Base-by-base conservation (phyloP, 2,329 filamentous ascomycete genomes). In the Zalaria obscura region DNA sequence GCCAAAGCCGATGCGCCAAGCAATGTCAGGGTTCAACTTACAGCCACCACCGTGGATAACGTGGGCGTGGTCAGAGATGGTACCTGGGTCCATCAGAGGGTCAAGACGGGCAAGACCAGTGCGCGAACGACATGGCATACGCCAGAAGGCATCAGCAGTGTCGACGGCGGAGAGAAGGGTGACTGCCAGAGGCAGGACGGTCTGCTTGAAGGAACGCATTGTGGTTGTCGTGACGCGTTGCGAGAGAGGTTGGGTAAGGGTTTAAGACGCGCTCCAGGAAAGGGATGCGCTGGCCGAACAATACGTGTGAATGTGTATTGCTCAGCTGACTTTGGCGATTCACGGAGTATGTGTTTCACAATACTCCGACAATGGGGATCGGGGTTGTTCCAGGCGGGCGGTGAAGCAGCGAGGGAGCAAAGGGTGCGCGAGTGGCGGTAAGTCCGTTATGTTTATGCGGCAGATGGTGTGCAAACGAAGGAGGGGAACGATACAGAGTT, bases 51-150 rank as follows among this genome's bases (percentile, higher is more conserved):
- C 87, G 58, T 84, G 78, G 52, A 91, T 73, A 10, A 76, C 67
- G 61, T 94, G 87, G 25, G 73, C 72, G 60, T 94, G 87, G 45
- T 68, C 58, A 6, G 78, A 73, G 29, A 76, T 47, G 18, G 54
- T 51, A 39, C 76, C 78, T 3, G 72, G 72, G 44, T 75, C 70
- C 42, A 91, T 69, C 42, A 94, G 40, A 28, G 46, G 44, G 56
- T 94, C 86, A 34, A 93, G 68, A 43, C 84, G 75, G 39, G 76
- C 81, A 43, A 84, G 59, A 47, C 78, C 83, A 49, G 78, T 68
- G 37, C 73, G 72, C 42, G 77, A 78, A 50, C 75, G 80, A 62
- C 86, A 94, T 53, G 85, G 81, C 73, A 94, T 83, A 57, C 87
- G 84, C 84, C 84, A 94, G 63, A 94, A 94, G 45, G 82, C 87